Evolutionary conservation across 768 basidiomycete genomes (phyloP), one percentile per base, ranked within the genome.

Genomic region (Lactarius psammicola): DNA sequence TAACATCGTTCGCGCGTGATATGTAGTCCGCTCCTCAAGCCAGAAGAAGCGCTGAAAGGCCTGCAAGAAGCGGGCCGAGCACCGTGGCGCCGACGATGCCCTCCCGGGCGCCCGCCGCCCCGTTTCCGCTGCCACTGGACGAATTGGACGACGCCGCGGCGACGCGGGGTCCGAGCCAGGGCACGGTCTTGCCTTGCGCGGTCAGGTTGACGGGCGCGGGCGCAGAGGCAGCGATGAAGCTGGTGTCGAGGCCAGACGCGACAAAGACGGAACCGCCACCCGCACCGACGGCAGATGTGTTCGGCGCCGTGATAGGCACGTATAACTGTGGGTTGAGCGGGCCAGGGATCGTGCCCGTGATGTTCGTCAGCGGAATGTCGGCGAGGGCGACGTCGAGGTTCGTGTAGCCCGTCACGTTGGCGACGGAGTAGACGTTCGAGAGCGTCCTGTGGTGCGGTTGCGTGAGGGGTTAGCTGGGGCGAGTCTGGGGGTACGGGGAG

Each of bases 361-460:
- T n/a, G 73, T 85, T 85, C 42, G 78, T 72, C 30, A 75, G 61
- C 1, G 81, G 78, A 44, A 76, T 64, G 5, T 65, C 56, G 59
- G 64, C n/a, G 31, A 63, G 56, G 13, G 72, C 60, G 66, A 76
- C 71, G 51, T 78, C 58, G 60, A 75, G 62, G 72, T 82, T 80
- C 56, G 69, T 70, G 74, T 86, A 84, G 49, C 76, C 77, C 2
- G 82, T 82, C 9, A 72, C 66, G 55, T 80, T 66, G 8, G 82
- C 84, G 56, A 87, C 84, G 34, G 74, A 63, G 75, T 82, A 85
- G 63, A 86, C 84, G 70, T 87, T 86, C 65, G 77, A 69, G 55
- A n/a, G n/a, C 23, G 76, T 77, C 56, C 69, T 74, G 40, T 11
- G 26, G 33, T 7, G 20, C 7, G 13, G 17, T n/a, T n/a, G n/a